Evolutionary conservation across 2,329 filamentous ascomycete species (phyloP), one percentile per base, ranked within the genome.

Genomic region (Scedosporium aurantiacum): DNA sequence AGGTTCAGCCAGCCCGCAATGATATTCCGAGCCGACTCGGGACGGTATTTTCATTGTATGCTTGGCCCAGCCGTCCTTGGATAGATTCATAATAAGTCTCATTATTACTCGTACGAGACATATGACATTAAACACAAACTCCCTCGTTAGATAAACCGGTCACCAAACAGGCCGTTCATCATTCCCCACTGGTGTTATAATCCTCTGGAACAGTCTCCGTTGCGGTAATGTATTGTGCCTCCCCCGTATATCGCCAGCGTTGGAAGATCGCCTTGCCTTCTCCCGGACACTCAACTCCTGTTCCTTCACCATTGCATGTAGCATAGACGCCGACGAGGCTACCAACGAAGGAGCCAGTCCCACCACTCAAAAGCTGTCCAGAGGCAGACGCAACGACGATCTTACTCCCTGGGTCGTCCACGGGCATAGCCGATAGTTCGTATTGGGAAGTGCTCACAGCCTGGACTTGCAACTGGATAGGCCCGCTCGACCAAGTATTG

Each of bases 381-480:
- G 61, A 59, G 14, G 52, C 60, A 2, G 58, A 54, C 12, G 43
- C 63, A 12, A 64, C 18, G 5, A 59, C 40, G 7, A 64, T 18
- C 18, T 41, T 21, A 4, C 52, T 50, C 16, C 56, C 60, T 23
- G 58, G 58, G n/a, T 37, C 25, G 21, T 52, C 27, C 6, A 47
- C 27, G n/a, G 45, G n/a, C 21, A 57, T 50, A 8, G 58, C 62
- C 23, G 43, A 54, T n/a, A 62, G 61, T 25, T 27, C 28, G 43
- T 60, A 67, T 12, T 63, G 66, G 57, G 67, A 66, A 2, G 63
- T 8, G n/a, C 67, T 67, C 61, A 69, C 62, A 1, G 74, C 74
- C 5, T 61, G 66, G 45, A 76, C 67, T 1, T 68, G 68, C 5
- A 72, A 70, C 66, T 70, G 63, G 23, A 65, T 59, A 3, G 64